These are phyloP conservation scores for Coprinellus micaceus DNA, from an alignment of 768 basidiomycete genomes.

Conservation along the genomic window DNA sequence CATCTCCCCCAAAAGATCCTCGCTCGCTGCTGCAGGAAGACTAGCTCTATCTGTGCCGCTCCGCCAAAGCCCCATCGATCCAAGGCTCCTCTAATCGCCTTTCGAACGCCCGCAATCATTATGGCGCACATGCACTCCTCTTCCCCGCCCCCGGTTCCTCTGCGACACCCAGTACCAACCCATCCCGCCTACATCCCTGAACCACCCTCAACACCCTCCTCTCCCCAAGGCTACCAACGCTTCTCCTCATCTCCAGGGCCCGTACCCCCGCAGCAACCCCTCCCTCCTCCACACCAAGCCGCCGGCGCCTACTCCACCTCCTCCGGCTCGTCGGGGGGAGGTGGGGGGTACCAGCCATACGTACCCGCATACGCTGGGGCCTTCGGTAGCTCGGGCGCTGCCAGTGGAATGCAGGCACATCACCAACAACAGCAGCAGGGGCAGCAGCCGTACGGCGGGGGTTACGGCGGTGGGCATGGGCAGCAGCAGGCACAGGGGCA, in stretches of 20 bases:
- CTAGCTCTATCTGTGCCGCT: too few species aligned
- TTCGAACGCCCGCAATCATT: background rate
- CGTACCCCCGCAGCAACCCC: slow-evolving; percentile 20
- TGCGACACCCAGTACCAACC: slow-evolving; percentile 84
- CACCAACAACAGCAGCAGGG: slow-evolving; percentile 17
- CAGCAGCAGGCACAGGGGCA: slow-evolving; percentile 19
- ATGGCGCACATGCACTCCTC: slow-evolving; percentile 25
- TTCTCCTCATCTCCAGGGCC: slow-evolving; percentile 56
- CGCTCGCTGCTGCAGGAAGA: background rate
- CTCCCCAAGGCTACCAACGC: slow-evolving; percentile 72
- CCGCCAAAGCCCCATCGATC: too few species aligned
- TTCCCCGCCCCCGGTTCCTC: slow-evolving; percentile 65
- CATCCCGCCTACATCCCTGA: slow-evolving; percentile 85
- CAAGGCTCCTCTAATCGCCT: background rate
- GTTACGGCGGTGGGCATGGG: slow-evolving; percentile 18
- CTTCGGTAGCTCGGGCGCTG: too few species aligned
- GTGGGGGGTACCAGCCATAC: slow-evolving; percentile 14
- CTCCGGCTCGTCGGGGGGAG: slow-evolving; percentile 5
- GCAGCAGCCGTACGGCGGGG: slow-evolving; percentile 28
- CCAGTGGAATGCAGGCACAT: slow-evolving; percentile 30
- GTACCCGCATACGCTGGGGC: slow-evolving; percentile 48
- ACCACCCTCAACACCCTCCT: slow-evolving; percentile 71
- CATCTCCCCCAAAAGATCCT: background rate
- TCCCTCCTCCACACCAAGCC: slow-evolving; percentile 22
- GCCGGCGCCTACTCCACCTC: too few species aligned